Evolutionary conservation across 2,329 filamentous ascomycete species (phyloP).

Genomic region (Aschersonia sp.): DNA sequence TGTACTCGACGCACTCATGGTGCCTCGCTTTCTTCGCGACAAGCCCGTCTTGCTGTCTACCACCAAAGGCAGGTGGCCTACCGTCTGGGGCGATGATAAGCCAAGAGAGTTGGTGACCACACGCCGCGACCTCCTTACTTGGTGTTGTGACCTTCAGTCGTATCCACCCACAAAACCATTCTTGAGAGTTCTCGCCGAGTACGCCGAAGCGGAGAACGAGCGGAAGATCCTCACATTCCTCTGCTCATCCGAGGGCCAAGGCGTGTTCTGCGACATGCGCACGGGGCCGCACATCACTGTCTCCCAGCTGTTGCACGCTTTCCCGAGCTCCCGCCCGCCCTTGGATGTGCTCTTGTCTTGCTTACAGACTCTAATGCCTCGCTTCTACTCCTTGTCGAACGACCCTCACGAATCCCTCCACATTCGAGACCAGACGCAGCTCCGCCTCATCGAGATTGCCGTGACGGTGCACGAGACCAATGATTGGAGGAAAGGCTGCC

Average conservation of each 20-base stretch:
- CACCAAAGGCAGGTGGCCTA: slow-evolving; percentile 77
- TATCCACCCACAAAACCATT: slow-evolving; percentile 82
- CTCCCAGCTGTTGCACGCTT: slow-evolving; percentile 75
- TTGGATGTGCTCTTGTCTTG: slow-evolving; percentile 68
- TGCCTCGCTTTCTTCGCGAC: slow-evolving; percentile 72
- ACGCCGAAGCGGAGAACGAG: slow-evolving; percentile 67
- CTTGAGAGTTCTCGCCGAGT: slow-evolving; percentile 72
- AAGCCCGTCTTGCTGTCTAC: slow-evolving; percentile 73
- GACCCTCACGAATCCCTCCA: slow-evolving; percentile 71
- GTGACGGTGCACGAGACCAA: slow-evolving; percentile 82
- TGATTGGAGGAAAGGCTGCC: slow-evolving; percentile 58
- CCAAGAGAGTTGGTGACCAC: slow-evolving; percentile 80
- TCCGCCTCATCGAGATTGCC: slow-evolving; percentile 86
- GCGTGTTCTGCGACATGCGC: slow-evolving; percentile 84
- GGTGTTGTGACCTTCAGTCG: slow-evolving; percentile 90
- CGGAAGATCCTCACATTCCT: slow-evolving; percentile 80
- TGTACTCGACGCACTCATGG: slow-evolving; percentile 65
- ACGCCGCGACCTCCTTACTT: slow-evolving; percentile 79
- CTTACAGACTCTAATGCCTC: slow-evolving; percentile 83
- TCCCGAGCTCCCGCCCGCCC: slow-evolving; percentile 82
- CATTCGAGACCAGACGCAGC: slow-evolving; percentile 52
- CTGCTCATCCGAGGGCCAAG: slow-evolving; percentile 80
- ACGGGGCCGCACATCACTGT: slow-evolving; percentile 79
- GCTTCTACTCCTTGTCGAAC: slow-evolving; percentile 96
- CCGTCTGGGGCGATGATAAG: slow-evolving; percentile 90